Conservation (phyloP, 2,329 filamentous ascomycete species). For the Apiospora pterosperma region DNA sequence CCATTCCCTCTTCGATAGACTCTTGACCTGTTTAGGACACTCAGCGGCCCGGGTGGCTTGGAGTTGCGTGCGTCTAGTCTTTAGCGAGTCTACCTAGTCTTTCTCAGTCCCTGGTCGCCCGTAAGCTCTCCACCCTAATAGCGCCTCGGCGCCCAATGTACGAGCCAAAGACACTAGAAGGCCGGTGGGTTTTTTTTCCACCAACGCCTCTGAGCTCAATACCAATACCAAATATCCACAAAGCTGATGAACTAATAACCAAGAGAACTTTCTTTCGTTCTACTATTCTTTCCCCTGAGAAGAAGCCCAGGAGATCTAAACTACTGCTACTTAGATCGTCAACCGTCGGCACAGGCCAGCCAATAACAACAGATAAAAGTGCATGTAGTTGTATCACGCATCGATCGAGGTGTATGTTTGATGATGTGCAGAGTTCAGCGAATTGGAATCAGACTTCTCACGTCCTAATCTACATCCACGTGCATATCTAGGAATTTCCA, state of each 20-base stretch:
- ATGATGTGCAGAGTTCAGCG: not conserved
- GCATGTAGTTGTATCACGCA: not conserved
- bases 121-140: not conserved
- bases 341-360: not conserved
- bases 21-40: not conserved
- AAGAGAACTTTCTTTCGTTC: not conserved
- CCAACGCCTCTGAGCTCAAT: not conserved
- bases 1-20: constrained; percentile 1
- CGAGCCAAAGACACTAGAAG: not conserved
- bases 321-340: not conserved
- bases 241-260: not conserved
- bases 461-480: not conserved
- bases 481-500: not conserved
- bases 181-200: not conserved
- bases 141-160: too few species aligned
- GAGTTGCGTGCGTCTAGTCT: not conserved
- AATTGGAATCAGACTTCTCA: not conserved
- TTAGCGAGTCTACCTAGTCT: not conserved
- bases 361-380: too few species aligned
- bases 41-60: constrained; percentile 1
- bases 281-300: not conserved
- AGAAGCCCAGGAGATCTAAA: not conserved
- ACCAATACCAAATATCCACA: not conserved
- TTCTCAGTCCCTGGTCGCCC: not conserved
- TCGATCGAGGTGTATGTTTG: not conserved